Evolutionary conservation across 2,329 filamentous ascomycete genomes (phyloP).

Genomic region (Pezicula carpinea): DNA sequence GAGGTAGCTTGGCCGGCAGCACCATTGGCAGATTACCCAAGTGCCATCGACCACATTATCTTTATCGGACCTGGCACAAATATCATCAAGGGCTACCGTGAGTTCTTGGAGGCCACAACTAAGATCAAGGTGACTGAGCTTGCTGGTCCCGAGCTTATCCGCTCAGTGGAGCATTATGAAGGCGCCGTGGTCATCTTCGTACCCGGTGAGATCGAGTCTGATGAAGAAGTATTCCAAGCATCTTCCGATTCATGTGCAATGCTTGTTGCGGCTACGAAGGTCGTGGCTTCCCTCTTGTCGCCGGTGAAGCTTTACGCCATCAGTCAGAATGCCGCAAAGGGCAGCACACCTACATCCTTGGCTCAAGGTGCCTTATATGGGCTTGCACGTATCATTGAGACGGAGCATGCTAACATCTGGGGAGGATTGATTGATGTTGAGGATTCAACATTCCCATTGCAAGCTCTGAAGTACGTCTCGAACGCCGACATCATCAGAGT

Average conservation of each 20-base stretch:
- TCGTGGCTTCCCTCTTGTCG: not conserved
- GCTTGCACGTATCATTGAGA: slow-evolving; percentile 32
- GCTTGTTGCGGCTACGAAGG: not conserved
- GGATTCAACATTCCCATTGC: slow-evolving; percentile 26
- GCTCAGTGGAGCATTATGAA: too few species aligned
- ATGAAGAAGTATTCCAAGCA: not conserved
- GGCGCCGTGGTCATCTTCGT: slow-evolving; percentile 6
- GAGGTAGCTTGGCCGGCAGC: slow-evolving; percentile 34
- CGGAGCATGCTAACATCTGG: slow-evolving; percentile 33
- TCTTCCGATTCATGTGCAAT: not conserved
- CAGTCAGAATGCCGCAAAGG: not conserved
- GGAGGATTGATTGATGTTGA: slow-evolving; percentile 35
- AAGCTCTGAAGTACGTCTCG: slow-evolving; percentile 34
- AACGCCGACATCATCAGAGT: slow-evolving; percentile 34
- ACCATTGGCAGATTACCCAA: slow-evolving; percentile 24
- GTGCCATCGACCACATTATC: slow-evolving; percentile 13
- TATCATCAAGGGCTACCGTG: slow-evolving; percentile 14
- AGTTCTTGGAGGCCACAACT: not conserved
- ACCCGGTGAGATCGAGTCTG: slow-evolving; percentile 1
- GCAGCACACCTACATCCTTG: not conserved
- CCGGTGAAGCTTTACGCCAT: not conserved
- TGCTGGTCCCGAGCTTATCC: slow-evolving; percentile 1
- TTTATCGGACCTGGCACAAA: slow-evolving; percentile 22
- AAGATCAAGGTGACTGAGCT: slow-evolving; percentile 2
- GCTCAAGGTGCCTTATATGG: slow-evolving; percentile 19